Base-by-base conservation (phyloP, 768 basidiomycete genomes). In the Hygrophorus russula region DNA sequence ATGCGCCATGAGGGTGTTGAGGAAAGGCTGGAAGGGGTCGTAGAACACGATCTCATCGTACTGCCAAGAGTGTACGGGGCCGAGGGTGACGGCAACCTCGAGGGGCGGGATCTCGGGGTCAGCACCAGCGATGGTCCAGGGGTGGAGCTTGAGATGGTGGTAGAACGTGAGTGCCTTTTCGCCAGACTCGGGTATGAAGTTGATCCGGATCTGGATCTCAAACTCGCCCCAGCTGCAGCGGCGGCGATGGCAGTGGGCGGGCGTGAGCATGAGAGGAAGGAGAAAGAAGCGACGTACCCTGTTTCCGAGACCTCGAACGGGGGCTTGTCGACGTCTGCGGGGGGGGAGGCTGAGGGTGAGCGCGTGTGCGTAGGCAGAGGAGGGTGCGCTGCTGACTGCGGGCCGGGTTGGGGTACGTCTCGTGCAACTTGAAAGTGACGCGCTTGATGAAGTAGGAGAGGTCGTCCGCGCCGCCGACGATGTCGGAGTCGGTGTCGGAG, bases 151-250 rank as follows among this genome's bases (percentile, higher is more conserved):
- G 57, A 99, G 81, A 55, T 94, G 87, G 62, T 99, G 96, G 49
- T 87, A 84, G 44, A 96, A 66, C 3, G 74, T 73, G 50, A 97
- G 68, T 13, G 89, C 76, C 57, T 98, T 98, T 60, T 98, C 96
- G 39, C 80, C 83, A 3, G 91, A 79, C 62, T 99, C 96, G 41
- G 74, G 61, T 27, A 91, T 70, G 64, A 98, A 97, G 39, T 81
- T 83, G 42, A 99, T 81, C 41, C 86, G 78, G 49, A 99, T 93
- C 55, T 83, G 78, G 49, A 98, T 84, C 56, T 96, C 91, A 64
- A 99, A 99, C 67, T 99, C 96, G 51, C 96, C 96, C 96, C 96
- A 99, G 38, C 86, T 89, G 44, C 24, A n/a, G n/a, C n/a, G n/a
- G n/a, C n/a, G 41, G 14, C 6, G 6, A 15, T 6, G 14, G 35